Evolutionary conservation across 2,329 filamentous ascomycete species (phyloP).

Genomic region (Albophoma yamanashiensis): DNA sequence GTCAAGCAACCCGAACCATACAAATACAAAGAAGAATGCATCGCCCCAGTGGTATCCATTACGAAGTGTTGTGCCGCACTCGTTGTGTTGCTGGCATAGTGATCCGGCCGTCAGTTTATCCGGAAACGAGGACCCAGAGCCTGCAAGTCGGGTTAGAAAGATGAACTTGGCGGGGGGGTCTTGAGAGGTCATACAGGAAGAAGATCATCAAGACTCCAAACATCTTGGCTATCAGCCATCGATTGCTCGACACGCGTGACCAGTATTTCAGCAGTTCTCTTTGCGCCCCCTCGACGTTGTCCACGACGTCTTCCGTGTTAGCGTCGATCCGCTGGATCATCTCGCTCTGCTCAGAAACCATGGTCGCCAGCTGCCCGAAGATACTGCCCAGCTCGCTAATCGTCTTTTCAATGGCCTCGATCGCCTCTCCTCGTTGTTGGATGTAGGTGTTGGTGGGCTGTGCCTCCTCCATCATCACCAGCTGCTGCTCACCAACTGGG

Average conservation of each 20-base stretch:
- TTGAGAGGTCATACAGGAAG: conserved; percentile 45
- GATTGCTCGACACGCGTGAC: conserved; percentile 85
- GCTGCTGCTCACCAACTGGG: conserved; percentile 71
- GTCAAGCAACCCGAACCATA: neutral
- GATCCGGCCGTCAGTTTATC: conserved; percentile 10
- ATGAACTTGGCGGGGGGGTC: neutral
- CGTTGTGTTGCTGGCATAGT: neutral
- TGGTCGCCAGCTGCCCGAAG: conserved; percentile 87
- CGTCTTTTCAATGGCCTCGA: conserved; percentile 92
- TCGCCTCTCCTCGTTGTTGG: conserved; percentile 85
- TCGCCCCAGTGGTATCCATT: neutral
- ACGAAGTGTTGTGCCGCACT: neutral
- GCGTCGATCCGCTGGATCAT: conserved; percentile 97
- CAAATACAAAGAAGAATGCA: neutral
- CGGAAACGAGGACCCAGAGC: conserved; percentile 29
- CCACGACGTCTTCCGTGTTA: conserved; percentile 94
- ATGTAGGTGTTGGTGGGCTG: conserved; percentile 82
- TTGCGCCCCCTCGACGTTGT: conserved; percentile 96
- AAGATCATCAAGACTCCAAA: conserved; percentile 85
- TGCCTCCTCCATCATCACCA: conserved; percentile 87
- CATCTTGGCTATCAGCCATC: conserved; percentile 85
- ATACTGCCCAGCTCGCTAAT: conserved; percentile 85
- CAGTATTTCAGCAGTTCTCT: conserved; percentile 95
- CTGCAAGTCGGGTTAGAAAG: conserved; percentile 13
- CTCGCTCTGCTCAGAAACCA: conserved; percentile 96